Percentiles rank a stretch among this genome's conserved stretches.
phyloP scores from a whole-genome alignment of 345 rosid genomes.

The Citrus glauca region DNA sequence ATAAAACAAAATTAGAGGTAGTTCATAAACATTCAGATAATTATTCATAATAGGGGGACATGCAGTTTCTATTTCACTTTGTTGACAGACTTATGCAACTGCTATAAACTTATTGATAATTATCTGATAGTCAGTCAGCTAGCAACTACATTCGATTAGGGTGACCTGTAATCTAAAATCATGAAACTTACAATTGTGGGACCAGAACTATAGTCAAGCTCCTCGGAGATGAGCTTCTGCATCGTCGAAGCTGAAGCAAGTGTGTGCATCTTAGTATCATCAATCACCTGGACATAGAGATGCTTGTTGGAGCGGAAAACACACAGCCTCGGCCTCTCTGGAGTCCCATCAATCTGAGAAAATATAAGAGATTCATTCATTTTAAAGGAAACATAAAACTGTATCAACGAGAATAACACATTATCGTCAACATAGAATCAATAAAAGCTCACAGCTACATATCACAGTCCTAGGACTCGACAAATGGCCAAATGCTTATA shows the following conservation, averaged over 20 bases:
- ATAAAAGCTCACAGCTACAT: not conserved
- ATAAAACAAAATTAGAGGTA: not conserved
- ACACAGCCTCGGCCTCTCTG: constrained; percentile 81
- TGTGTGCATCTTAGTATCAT: constrained; percentile 97
- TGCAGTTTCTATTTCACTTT: not conserved
- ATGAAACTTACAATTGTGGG: constrained; percentile 78
- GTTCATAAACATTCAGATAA: not conserved
- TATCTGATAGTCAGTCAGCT: not conserved
- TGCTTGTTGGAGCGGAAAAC: constrained; percentile 93
- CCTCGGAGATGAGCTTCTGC: constrained; percentile 69
- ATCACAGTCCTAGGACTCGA: not conserved
- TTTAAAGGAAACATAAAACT: not conserved
- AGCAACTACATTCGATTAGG: not conserved
- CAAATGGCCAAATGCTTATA: not conserved
- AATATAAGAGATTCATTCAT: not conserved
- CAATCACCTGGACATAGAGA: constrained; percentile 88
- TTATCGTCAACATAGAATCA: not conserved
- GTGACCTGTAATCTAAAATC: not conserved
- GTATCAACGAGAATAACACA: not conserved
- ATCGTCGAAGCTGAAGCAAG: constrained; percentile 85
- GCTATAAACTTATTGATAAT: not conserved
- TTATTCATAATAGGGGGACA: not conserved
- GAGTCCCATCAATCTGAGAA: constrained; percentile 67
- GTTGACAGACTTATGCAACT: not conserved
- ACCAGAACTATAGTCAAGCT: constrained; percentile 55